Conservation (phyloP, 2,329 filamentous ascomycete genomes). For the Davidsoniella eucalypti region DNA sequence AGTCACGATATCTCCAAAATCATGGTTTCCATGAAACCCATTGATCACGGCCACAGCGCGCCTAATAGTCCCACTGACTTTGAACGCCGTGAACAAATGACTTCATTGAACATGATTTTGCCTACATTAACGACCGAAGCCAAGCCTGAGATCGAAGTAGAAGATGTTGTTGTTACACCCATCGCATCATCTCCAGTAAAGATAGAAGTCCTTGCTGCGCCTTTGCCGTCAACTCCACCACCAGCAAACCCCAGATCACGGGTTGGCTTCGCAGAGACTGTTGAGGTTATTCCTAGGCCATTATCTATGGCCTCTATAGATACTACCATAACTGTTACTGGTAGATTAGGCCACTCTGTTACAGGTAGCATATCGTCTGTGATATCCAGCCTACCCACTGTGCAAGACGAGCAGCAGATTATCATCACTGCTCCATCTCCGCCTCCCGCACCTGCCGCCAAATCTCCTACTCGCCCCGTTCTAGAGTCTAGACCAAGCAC, state of each 20-base stretch:
- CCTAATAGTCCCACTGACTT: constrained; percentile 42
- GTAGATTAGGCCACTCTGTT: constrained; percentile 52
- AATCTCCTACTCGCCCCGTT: constrained; percentile 5
- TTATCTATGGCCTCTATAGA: constrained; percentile 73
- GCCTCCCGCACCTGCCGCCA: not conserved
- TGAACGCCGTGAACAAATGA: constrained; percentile 15
- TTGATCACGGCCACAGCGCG: constrained; percentile 42
- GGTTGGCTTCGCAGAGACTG: constrained; percentile 69
- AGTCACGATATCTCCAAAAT: constrained; percentile 63
- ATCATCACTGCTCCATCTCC: not conserved
- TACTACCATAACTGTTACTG: constrained; percentile 60
- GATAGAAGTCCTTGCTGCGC: not conserved
- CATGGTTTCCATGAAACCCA: constrained; percentile 34
- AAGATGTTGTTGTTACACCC: not conserved
- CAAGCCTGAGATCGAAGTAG: not conserved
- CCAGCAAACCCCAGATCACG: constrained; percentile 34
- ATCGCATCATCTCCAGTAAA: not conserved
- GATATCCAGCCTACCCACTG: constrained; percentile 29
- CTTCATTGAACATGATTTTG: not conserved
- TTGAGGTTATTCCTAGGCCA: constrained; percentile 71
- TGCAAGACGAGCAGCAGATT: constrained; percentile 17
- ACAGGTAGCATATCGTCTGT: constrained; percentile 70
- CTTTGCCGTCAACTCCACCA: constrained; percentile 7
- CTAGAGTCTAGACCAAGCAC: constrained; percentile 46
- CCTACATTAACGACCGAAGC: not conserved